phyloP scores from a whole-genome alignment of 2,329 filamentous ascomycete species.

The Bipolaris oryzae region DNA sequence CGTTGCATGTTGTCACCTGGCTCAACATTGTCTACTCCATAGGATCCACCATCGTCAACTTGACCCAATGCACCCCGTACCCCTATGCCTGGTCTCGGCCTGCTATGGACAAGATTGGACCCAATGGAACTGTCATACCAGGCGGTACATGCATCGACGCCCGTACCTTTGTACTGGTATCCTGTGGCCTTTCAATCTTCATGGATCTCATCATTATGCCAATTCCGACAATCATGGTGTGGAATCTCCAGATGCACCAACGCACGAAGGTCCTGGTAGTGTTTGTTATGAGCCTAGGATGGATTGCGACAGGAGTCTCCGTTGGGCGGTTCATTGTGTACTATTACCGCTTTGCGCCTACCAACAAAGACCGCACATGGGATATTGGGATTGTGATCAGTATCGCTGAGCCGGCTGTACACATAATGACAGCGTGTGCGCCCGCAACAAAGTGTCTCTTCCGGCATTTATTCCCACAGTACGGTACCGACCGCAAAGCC shows the following conservation, averaged over 20 bases:
- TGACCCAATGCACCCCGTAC: constrained; percentile 45
- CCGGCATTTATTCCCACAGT: constrained; percentile 42
- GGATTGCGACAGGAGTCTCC: constrained; percentile 44
- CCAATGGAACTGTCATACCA: constrained; percentile 33
- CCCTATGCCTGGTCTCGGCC: constrained; percentile 38
- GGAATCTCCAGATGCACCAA: constrained; percentile 51
- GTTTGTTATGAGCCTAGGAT: constrained; percentile 43
- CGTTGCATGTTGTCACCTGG: constrained; percentile 43
- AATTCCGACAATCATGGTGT: constrained; percentile 52
- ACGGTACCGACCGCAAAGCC: constrained; percentile 26
- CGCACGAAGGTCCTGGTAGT: constrained; percentile 46
- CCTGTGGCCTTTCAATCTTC: constrained; percentile 44
- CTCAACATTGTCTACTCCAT: constrained; percentile 45
- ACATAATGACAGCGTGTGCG: constrained; percentile 61
- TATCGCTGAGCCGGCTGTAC: constrained; percentile 51
- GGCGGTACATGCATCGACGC: constrained; percentile 44
- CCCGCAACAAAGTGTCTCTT: constrained; percentile 59
- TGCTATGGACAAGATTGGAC: constrained; percentile 38
- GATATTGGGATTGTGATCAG: constrained; percentile 48
- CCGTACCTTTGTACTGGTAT: constrained; percentile 42
- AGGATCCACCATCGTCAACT: constrained; percentile 43
- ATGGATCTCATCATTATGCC: constrained; percentile 50
- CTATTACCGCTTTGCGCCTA: constrained; percentile 46
- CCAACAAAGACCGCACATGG: constrained; percentile 41
- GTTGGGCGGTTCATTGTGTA: constrained; percentile 50